phyloP scores from a whole-genome alignment of 2,329 filamentous ascomycete species.

The Nemania bipapillata region DNA sequence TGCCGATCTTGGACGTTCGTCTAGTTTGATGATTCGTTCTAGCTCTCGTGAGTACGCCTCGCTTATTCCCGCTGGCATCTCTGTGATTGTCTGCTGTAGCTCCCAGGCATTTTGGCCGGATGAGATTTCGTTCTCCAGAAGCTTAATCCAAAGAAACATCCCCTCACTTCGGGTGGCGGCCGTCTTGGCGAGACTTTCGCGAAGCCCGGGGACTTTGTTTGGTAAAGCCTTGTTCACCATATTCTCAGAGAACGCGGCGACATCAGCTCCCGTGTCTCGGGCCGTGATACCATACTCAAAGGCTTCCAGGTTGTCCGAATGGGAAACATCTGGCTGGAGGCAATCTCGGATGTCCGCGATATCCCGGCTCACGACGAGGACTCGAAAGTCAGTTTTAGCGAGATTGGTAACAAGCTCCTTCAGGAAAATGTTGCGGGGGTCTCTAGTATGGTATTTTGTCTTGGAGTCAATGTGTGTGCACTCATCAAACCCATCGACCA shows the following conservation, averaged over 20 bases:
- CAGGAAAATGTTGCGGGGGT: conserved; percentile 16
- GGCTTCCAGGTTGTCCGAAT: neutral
- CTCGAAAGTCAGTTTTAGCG: conserved; percentile 11
- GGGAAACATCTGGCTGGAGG: neutral
- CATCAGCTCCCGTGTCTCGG: conserved; percentile 1
- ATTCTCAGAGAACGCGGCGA: conserved; percentile 1
- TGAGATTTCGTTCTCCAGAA: conserved; percentile 10
- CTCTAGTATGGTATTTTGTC: conserved; percentile 10
- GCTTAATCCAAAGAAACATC: conserved; percentile 19
- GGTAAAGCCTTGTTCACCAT: conserved; percentile 12
- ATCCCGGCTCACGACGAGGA: conserved; percentile 12
- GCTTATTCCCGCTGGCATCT: no score
- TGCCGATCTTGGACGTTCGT: no score
- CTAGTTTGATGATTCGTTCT: no score
- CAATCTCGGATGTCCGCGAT: conserved; percentile 14
- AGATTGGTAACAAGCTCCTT: conserved; percentile 7
- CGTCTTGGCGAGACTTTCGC: neutral
- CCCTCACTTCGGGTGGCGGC: conserved; percentile 9
- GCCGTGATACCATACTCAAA: conserved; percentile 12
- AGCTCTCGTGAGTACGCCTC: no score
- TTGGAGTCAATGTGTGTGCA: conserved; percentile 8
- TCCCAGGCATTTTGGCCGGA: conserved; percentile 6
- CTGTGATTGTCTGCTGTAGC: neutral
- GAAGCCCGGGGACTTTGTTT: conserved; percentile 6
- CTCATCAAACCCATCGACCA: conserved; percentile 14